Evolutionary conservation across 495 filamentous ascomycete species (phyloP).

Genomic region (Penicillium turbatum): DNA sequence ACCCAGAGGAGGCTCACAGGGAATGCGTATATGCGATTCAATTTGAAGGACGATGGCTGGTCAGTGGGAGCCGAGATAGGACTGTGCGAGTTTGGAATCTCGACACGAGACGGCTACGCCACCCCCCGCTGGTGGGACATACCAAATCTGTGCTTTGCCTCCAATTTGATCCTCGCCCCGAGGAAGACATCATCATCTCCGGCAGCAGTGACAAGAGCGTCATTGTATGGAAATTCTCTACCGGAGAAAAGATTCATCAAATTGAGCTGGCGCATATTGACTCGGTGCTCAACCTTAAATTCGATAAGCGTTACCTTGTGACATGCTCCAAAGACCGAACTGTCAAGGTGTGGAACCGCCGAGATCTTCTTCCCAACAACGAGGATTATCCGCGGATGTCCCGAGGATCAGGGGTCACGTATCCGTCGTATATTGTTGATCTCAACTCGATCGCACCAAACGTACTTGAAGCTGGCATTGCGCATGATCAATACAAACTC

Average conservation of each 20-base stretch:
- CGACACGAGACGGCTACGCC: slow-evolving; percentile 68
- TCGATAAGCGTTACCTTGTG: slow-evolving; percentile 84
- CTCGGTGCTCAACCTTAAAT: slow-evolving; percentile 91
- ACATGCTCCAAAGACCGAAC: slow-evolving; percentile 97
- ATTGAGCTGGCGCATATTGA: slow-evolving; percentile 75
- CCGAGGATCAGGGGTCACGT: slow-evolving; percentile 35
- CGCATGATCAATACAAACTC: slow-evolving; percentile 34
- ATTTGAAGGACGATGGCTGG: slow-evolving; percentile 76
- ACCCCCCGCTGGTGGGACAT: slow-evolving; percentile 71
- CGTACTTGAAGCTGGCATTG: slow-evolving; percentile 38
- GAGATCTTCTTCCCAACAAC: slow-evolving; percentile 60
- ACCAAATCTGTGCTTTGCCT: slow-evolving; percentile 85
- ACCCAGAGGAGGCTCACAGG: slow-evolving; percentile 75
- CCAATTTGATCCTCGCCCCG: slow-evolving; percentile 89
- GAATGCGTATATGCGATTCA: slow-evolving; percentile 97
- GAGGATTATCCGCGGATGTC: slow-evolving; percentile 57
- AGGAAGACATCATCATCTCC: slow-evolving; percentile 87
- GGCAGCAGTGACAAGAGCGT: slow-evolving; percentile 88
- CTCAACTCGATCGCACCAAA: slow-evolving; percentile 45
- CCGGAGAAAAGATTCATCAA: slow-evolving; percentile 70
- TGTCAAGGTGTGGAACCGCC: slow-evolving; percentile 92
- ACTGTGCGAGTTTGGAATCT: slow-evolving; percentile 90
- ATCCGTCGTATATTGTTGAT: slow-evolving; percentile 54
- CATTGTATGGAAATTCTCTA: slow-evolving; percentile 91
- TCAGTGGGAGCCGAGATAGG: slow-evolving; percentile 87